Base-by-base conservation (phyloP, 1,284 basidiomycete species). In the Cryptococcus sp. region DNA sequence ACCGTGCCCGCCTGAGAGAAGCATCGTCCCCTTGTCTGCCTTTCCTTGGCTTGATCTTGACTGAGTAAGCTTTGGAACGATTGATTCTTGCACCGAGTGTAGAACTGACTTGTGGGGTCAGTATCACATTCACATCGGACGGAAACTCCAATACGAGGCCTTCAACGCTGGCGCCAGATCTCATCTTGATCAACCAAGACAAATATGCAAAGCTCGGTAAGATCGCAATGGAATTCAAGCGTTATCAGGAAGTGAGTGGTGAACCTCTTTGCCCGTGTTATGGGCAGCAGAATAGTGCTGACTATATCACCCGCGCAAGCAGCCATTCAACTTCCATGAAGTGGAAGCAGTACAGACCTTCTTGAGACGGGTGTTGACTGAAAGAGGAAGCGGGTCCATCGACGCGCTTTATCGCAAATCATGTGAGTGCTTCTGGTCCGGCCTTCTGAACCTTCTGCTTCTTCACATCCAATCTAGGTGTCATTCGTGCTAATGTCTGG, bases 161-260 rank as follows among this genome's bases (percentile, higher is more conserved):
- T n/a, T 89, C 91, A 13, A 89, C 89, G 1, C 76, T 85, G 58
- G 86, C 87, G 54, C 82, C 88, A 2, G 84, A 85, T 50, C 87
- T 91, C 76, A 89, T 88, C 72, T 79, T 99, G 49, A 83, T 98
- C 75, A 99, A 99, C 78, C 94, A 96, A 75, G 95, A 94, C 80
- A 95, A 91, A 80, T 96, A 89, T 68, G 87, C 89, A 73, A 93
- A 93, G 76, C 84, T 97, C 55, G 89, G 90, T 20, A 84, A 88
- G 65, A 94, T 95, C 65, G 85, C 94, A 29, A 86, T 89, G 81
- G 93, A 95, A 69, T 91, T 98, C 83, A 89, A 92, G 78, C 87
- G 92, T 40, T 98, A 95, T 81, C 95, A 99, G 67, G 64, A 67
- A 74, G 85, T 87, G 47, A 62, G 67, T 41, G 2, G 11, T 10